Evolutionary conservation across 257 asterid species (phyloP).

Genomic region (Euphrasia confusa): DNA sequence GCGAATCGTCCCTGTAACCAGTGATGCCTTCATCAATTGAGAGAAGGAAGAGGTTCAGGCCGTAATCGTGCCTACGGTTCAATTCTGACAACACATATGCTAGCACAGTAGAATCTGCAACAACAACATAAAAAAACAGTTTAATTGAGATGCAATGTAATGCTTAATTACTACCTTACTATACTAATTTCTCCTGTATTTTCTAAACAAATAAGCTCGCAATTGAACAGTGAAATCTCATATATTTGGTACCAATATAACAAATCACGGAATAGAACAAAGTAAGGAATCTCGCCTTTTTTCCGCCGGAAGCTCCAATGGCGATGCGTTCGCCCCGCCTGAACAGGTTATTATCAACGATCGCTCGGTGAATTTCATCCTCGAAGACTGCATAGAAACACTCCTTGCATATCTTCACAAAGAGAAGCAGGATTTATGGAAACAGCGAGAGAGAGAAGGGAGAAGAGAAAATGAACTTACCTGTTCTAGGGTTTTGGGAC

Average conservation of each 20-base stretch:
- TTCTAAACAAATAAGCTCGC: not conserved
- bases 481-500: conserved; percentile 92
- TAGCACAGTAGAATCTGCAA: conserved; percentile 93
- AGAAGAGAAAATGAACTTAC: conserved; percentile 25
- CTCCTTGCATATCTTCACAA: conserved; percentile 74
- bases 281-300: conserved; percentile 53
- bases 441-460: not conserved
- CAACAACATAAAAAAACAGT: conserved; percentile 14
- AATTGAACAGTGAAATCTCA: not conserved
- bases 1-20: conserved; percentile 96
- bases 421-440: not conserved
- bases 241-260: not conserved
- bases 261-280: not conserved
- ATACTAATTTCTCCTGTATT: conserved; percentile 3
- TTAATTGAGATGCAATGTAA: no score
- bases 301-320: conserved; percentile 99
- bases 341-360: conserved; percentile 73
- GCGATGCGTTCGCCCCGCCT: conserved; percentile 87
- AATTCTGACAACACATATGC: conserved; percentile 88
- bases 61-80: conserved; percentile 77
- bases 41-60: conserved; percentile 87
- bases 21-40: conserved; percentile 98
- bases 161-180: not conserved
- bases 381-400: conserved; percentile 81
- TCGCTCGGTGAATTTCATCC: conserved; percentile 79